Base-by-base conservation (phyloP, 1,139 yeast genomes). In the Debaryomyces subglobosus region DNA sequence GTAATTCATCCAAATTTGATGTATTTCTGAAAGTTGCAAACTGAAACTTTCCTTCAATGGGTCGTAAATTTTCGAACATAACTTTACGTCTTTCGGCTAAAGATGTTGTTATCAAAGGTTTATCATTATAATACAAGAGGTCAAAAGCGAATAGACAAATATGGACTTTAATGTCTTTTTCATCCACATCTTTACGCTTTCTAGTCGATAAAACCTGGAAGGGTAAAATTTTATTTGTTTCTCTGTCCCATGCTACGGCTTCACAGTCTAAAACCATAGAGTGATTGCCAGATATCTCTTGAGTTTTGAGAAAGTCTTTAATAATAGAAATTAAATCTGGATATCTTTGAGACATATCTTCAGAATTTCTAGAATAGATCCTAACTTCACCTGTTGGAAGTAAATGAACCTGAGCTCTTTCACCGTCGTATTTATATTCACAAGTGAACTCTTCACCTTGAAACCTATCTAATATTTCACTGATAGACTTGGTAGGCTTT, bases 171-270 rank as follows among this genome's bases (percentile, higher is more conserved):
- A 94, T 89, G 52, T 90, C 95, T 44, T 85, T 85, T 50, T 87
- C 86, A 45, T 87, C 86, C 8, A 94, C 99, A 56, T 87, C 97
- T 65, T 94, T 95, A 48, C 98, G 81, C 67, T 94, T 94, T 64
- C 99, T 81, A 0, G 99, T 94, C 1, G 97, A 87, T 44, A 94
- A 71, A 0, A 90, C 86, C 65, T 94, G 99, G 68, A 94, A 94
- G 0, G 99, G 99, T 49, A 94, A 71, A 48, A 95, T 92, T 63
- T 86, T 89, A 25, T 82, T 68, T 18, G 78, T 75, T 43, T 76
- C 84, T 50, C 86, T 74, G 65, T 94, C 97, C 96, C 97, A 94
- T 0, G 99, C 99, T n/a, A 95, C 99, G 5, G 97, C 97, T 67
- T 94, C 99, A 68, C 97, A 89, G 64, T 94, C 99, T 49, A 94